Evolutionary conservation across 768 basidiomycete species (phyloP).

Genomic region (Kwoniella botswanensis): DNA sequence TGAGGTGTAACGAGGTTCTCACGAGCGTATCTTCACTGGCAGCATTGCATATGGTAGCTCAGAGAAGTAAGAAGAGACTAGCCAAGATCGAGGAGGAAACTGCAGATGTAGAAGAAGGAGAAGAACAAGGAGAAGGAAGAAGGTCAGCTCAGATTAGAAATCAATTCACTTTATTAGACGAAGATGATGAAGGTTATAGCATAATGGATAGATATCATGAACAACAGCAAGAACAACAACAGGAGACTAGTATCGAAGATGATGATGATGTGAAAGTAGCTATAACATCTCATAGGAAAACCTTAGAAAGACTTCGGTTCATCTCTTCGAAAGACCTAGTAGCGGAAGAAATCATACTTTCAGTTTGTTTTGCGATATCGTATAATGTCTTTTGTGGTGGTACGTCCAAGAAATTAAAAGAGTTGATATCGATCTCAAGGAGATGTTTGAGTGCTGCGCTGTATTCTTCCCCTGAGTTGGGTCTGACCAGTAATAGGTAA

Average conservation of each 20-base stretch:
- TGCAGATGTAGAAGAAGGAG: not conserved
- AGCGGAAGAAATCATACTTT: conserved; percentile 28
- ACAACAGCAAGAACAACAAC: not conserved
- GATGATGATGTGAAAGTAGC: conserved; percentile 27
- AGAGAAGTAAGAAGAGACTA: conserved; percentile 17
- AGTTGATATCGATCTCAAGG: conserved; percentile 10
- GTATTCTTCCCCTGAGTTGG: conserved; percentile 20
- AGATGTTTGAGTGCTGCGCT: conserved; percentile 26
- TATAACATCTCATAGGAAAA: conserved; percentile 20
- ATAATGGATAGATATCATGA: no score
- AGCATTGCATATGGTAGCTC: conserved; percentile 31
- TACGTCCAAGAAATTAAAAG: conserved; percentile 22
- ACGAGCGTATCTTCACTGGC: conserved; percentile 22
- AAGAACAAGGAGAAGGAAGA: not conserved
- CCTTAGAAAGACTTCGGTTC: conserved; percentile 23
- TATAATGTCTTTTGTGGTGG: conserved; percentile 34
- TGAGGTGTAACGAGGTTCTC: conserved; percentile 21
- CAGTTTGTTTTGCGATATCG: conserved; percentile 25
- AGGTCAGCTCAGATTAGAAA: not conserved
- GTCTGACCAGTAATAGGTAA: not conserved
- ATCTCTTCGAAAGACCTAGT: conserved; percentile 15
- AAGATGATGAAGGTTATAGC: not conserved
- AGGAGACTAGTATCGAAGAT: not conserved
- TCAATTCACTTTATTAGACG: not conserved
- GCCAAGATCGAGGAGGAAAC: not conserved